Percentiles rank a stretch among this genome's conserved stretches.
These are phyloP conservation scores for Psilocybe tampanensis DNA, from an alignment of 768 basidiomycete species.

Conservation along the genomic window DNA sequence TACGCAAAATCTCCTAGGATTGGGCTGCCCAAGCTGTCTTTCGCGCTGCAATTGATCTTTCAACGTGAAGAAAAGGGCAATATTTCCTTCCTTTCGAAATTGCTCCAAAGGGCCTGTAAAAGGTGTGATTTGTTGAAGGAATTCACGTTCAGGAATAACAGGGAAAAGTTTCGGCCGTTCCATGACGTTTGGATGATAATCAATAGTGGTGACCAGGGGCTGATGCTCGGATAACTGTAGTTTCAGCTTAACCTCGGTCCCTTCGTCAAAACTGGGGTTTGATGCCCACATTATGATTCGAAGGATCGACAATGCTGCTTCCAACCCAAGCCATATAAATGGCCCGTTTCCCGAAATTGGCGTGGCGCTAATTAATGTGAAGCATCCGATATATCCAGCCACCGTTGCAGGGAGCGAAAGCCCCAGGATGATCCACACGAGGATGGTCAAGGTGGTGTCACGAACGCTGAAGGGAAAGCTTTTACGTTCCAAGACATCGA, in stretches of 20 bases:
- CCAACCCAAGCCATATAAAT: constrained; percentile 14
- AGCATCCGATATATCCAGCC: constrained; percentile 14
- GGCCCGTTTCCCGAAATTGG: neutral
- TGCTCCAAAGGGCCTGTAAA: neutral
- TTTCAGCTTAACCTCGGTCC: neutral
- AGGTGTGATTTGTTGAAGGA: neutral
- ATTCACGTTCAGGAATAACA: neutral
- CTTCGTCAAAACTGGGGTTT: constrained; percentile 12
- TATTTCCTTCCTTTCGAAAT: neutral
- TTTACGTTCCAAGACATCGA: neutral
- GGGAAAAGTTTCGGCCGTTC: neutral
- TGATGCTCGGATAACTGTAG: neutral
- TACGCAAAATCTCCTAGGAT: neutral
- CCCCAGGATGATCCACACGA: neutral
- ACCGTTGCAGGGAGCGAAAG: neutral
- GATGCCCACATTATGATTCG: constrained; percentile 15
- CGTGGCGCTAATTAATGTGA: constrained; percentile 3
- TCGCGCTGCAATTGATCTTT: too few species aligned
- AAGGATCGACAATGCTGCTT: constrained; percentile 8
- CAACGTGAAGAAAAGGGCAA: neutral
- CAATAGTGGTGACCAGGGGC: neutral
- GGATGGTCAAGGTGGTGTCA: neutral
- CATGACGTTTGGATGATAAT: neutral
- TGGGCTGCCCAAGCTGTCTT: too few species aligned
- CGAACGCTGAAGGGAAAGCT: too few species aligned